Base-by-base conservation (phyloP, 2,329 filamentous ascomycete genomes). In the Alternaria hordeiaustralica region DNA sequence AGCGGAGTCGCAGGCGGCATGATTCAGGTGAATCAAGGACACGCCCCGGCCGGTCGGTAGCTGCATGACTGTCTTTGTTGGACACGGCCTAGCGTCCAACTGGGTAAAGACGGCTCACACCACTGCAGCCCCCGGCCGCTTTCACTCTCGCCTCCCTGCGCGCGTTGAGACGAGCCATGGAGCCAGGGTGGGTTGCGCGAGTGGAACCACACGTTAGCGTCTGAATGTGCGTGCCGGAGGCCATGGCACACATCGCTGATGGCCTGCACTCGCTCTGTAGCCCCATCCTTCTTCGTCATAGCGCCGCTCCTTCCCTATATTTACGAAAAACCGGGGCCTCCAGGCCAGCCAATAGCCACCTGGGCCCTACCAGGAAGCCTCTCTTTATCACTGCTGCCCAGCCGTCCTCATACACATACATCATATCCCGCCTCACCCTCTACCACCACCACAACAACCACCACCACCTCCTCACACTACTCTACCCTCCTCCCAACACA, bases 271-370 rank as follows among this genome's bases (percentile, higher is more conserved):
- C 64, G 67, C 71, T 69, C 74, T 77, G 75, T 75, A 65, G 68
- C 66, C 70, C 64, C 73, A 71, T 68, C 75, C 75, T 71, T 72
- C 70, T 75, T 77, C 76, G 77, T 79, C 77, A 79, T 79, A 73
- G 76, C 75, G 73, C 71, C 45, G 57, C 67, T 76, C 75, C 75
- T 76, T 74, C 73, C 75, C 73, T 78, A 74, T 79, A 78, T 78
- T 78, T 79, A 76, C 74, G 69, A 70, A 75, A 72, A 71, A 71
- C 71, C 68, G 70, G 75, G 74, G 71, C 72, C 43, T 57, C 47
- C 63, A 47, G 44, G 57, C 28, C 28, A 66, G 67, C 74, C 77
- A 78, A 78, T 78, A 62, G 67, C 69, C 61, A 47, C 47, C 68
- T 62, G 55, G 60, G 64, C 57, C 66, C 62, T 46, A 53, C 61